These are phyloP conservation scores for Serendipita sp. DNA, from an alignment of 768 basidiomycete genomes.

Conservation along the genomic window DNA sequence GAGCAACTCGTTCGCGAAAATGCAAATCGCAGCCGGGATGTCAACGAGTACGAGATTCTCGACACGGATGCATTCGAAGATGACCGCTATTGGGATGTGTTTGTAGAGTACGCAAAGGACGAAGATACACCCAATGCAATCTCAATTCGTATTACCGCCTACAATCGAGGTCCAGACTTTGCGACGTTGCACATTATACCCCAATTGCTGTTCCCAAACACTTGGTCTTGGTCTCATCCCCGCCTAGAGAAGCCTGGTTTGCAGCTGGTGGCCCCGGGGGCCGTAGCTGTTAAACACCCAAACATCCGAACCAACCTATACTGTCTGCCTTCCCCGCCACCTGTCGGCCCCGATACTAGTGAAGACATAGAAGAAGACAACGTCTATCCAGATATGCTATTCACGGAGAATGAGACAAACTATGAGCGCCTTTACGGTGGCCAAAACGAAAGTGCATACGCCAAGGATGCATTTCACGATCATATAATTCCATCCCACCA, in stretches of 20 bases:
- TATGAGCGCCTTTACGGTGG: constrained; percentile 82
- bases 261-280: constrained; percentile 34
- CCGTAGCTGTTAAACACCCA: constrained; percentile 58
- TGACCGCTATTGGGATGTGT: constrained; percentile 96
- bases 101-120: constrained; percentile 98
- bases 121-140: constrained; percentile 77
- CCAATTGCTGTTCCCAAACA: constrained; percentile 95
- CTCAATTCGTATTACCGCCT: constrained; percentile 87
- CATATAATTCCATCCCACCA: constrained; percentile 84
- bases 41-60: constrained; percentile 82
- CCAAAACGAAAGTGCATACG: constrained; percentile 63
- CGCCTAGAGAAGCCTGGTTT: constrained; percentile 41
- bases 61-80: constrained; percentile 87
- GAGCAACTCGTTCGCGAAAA: constrained; percentile 85
- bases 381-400: constrained; percentile 72
- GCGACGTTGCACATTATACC: constrained; percentile 90
- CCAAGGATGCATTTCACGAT: constrained; percentile 98
- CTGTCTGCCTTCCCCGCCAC: constrained; percentile 83
- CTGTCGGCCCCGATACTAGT: constrained; percentile 45
- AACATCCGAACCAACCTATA: constrained; percentile 65
- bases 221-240: constrained; percentile 81
- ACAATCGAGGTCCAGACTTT: constrained; percentile 91
- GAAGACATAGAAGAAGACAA: constrained; percentile 46
- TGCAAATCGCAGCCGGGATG: constrained; percentile 64
- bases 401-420: constrained; percentile 98